These are phyloP conservation scores for Nemania sp. DNA, from an alignment of 2,329 filamentous ascomycete genomes.

Conservation along the genomic window DNA sequence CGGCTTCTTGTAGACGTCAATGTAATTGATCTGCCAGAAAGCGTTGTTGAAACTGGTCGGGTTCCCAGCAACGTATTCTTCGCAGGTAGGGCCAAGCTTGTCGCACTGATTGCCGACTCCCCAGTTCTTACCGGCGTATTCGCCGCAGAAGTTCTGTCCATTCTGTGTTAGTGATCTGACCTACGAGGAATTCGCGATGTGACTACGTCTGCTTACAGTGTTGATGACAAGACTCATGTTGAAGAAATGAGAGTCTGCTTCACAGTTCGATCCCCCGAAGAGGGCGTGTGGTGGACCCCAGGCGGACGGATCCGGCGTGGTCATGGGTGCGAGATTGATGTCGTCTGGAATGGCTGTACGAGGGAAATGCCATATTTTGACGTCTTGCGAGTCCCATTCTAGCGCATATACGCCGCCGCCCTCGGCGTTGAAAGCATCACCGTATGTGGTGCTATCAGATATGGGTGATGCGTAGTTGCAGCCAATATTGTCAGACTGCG, in stretches of 20 bases:
- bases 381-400: slow-evolving; percentile 69
- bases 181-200: background rate
- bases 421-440: slow-evolving; percentile 67
- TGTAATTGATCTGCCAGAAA: slow-evolving; percentile 60
- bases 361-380: slow-evolving; percentile 79
- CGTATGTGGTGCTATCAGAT: slow-evolving; percentile 56
- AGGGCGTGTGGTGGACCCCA: slow-evolving; percentile 73
- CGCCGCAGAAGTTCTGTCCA: slow-evolving; percentile 70
- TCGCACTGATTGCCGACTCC: slow-evolving; percentile 45
- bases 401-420: slow-evolving; percentile 72
- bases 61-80: slow-evolving; percentile 52
- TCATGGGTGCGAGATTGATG: slow-evolving; percentile 53
- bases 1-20: slow-evolving; percentile 50
- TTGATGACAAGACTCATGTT: slow-evolving; percentile 75
- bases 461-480: slow-evolving; percentile 50
- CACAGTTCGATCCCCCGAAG: slow-evolving; percentile 68
- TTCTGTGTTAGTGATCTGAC: slow-evolving; percentile 7
- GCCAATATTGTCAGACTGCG: slow-evolving; percentile 51
- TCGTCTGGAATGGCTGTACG: slow-evolving; percentile 68
- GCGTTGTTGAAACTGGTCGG: slow-evolving; percentile 49
- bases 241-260: slow-evolving; percentile 68
- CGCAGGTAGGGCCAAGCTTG: slow-evolving; percentile 49
- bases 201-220: slow-evolving; percentile 49
- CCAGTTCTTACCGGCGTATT: slow-evolving; percentile 65
- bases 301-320: slow-evolving; percentile 61